Base-by-base conservation (phyloP, 768 basidiomycete genomes). In the Rhodotorula kratochvilovae region DNA sequence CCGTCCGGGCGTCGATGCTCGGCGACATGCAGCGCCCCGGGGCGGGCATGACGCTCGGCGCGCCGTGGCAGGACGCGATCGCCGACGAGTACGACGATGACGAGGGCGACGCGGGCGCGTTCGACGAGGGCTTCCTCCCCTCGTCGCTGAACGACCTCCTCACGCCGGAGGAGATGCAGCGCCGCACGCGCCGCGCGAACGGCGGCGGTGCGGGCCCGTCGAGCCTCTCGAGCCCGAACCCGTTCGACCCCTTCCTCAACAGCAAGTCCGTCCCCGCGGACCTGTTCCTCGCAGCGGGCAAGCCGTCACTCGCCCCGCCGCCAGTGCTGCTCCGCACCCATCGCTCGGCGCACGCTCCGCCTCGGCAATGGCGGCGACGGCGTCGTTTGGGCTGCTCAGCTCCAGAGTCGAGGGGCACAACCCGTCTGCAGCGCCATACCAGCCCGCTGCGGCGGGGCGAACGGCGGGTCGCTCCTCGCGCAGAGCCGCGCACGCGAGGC, bases 101-200 rank as follows among this genome's bases (percentile, higher is more conserved):
- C 25, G 56, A 58, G 31, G 66, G 45, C 17, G 62, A 25, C 45
- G 67, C 56, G 12, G 69, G 70, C 35, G 75, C 70, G 29, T 65
- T 66, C 33, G 70, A 76, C 46, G 71, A 75, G 33, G 77, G 71
- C 15, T 90, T 97, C 79, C 79, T 98, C 42, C 95, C 95, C 0
- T 88, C 90, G 65, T 90, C 89, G 8, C 82, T 98, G 58, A 91
- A 87, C 36, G 94, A 97, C 70, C 84, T 98, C 13, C 83, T 98
- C 58, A 95, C 93, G 0, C 90, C 91, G 0, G 89, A 88, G 75
- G 95, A 97, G 81, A 85, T 88, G 73, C 89, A 86, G 43, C 83
- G 94, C 43, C 83, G 92, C 55, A 88, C 91, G 85, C 78, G 73
- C 21, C 68, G 81, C 33, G 67, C 80, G 0, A 11, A 31, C 25